phyloP scores from a whole-genome alignment of 2,329 filamentous ascomycete species.

The Rutstroemia sp. region DNA sequence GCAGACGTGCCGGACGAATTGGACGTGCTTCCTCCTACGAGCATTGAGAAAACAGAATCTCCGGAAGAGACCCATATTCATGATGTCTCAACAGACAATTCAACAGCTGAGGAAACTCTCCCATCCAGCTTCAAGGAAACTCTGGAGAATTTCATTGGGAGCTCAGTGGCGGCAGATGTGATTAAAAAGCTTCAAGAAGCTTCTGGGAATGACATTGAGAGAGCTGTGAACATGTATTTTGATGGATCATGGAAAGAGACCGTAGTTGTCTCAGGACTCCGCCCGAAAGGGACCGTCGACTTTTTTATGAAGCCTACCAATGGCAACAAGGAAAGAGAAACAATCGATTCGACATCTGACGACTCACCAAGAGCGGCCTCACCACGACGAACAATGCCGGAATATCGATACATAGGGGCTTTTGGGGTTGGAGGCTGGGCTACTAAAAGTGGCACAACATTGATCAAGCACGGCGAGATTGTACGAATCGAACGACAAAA shows the following conservation, averaged over 20 bases:
- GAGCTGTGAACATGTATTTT: slow-evolving; percentile 62
- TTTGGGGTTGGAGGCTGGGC: slow-evolving; percentile 92
- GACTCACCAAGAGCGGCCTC: slow-evolving; percentile 27
- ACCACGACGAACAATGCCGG: slow-evolving; percentile 37
- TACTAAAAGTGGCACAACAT: slow-evolving; percentile 68
- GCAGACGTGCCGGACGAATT: slow-evolving; percentile 19
- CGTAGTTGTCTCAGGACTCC: not conserved
- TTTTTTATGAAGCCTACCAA: slow-evolving; percentile 16
- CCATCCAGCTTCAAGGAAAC: slow-evolving; percentile 41
- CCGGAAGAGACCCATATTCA: not conserved
- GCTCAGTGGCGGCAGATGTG: slow-evolving; percentile 42
- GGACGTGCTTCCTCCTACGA: slow-evolving; percentile 21
- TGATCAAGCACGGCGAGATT: slow-evolving; percentile 75
- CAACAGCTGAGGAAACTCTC: slow-evolving; percentile 9
- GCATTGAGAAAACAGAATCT: not conserved
- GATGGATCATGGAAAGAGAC: slow-evolving; percentile 55
- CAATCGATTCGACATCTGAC: not conserved
- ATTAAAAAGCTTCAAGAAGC: slow-evolving; percentile 44
- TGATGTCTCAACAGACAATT: not conserved
- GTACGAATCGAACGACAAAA: slow-evolving; percentile 83
- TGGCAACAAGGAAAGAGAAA: not conserved
- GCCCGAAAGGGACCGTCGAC: slow-evolving; percentile 19
- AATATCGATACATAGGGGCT: slow-evolving; percentile 73
- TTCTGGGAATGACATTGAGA: slow-evolving; percentile 51
- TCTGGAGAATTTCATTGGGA: slow-evolving; percentile 54